phyloP scores from a whole-genome alignment of 768 basidiomycete genomes.

The Boletellus sp. region DNA sequence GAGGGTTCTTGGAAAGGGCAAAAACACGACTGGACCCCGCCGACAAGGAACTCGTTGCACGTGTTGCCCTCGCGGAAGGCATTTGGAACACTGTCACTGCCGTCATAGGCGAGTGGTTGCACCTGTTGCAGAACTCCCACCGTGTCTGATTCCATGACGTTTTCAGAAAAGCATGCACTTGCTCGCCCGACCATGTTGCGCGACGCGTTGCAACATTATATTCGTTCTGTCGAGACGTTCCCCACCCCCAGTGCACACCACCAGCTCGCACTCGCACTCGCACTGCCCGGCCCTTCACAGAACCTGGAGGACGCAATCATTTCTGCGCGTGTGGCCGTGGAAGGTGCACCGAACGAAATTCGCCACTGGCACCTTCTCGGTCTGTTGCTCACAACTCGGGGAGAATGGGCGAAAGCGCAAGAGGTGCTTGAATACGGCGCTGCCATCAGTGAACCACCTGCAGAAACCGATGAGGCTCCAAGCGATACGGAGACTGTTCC shows the following conservation, averaged over 20 bases:
- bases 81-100: constrained; percentile 70
- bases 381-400: constrained; percentile 70
- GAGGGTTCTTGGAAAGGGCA: constrained; percentile 56
- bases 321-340: constrained; percentile 68
- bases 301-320: constrained; percentile 66
- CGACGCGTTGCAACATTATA: constrained; percentile 50
- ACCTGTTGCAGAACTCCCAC: background rate
- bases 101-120: constrained; percentile 49
- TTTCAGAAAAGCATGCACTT: constrained; percentile 60
- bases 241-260: constrained; percentile 62
- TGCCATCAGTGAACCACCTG: constrained; percentile 44
- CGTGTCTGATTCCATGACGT: background rate
- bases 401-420: constrained; percentile 74
- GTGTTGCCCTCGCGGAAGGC: constrained; percentile 66
- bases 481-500: constrained; percentile 21
- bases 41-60: constrained; percentile 53
- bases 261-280: constrained; percentile 75
- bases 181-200: constrained; percentile 58
- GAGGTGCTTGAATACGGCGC: constrained; percentile 79
- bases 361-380: constrained; percentile 92
- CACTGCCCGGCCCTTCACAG: constrained; percentile 59
- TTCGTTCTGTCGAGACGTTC: constrained; percentile 43
- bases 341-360: constrained; percentile 57
- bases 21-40: constrained; percentile 47
- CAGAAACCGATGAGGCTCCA: constrained; percentile 32